Evolutionary conservation across 2,329 filamentous ascomycete species (phyloP), one percentile per base, ranked within the genome.

Genomic region (Cercospora canescens): DNA sequence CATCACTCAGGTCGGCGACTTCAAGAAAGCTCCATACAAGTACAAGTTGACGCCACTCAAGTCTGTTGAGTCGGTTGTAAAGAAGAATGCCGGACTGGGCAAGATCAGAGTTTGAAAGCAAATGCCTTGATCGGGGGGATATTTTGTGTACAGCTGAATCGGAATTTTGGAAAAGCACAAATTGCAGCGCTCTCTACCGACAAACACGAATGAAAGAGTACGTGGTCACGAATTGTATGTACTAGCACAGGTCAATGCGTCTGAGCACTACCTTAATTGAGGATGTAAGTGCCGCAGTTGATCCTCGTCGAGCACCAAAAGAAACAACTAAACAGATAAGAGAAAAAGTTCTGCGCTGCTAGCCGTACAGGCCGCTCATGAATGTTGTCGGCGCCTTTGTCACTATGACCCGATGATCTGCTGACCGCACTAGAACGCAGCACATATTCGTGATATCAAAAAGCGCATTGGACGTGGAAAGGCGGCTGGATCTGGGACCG

Each of bases 1-100:
- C 63, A 85, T 86, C 34, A 86, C 84, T 0, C 81, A 80, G 69
- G 78, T 81, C 5, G 85, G 84, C 2, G 78, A 79, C 60, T 85
- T 86, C 65, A 81, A 79, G 4, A 78, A 79, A 71, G 83, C 81
- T 3, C 81, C 80, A 9, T 86, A 86, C 72, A 76, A 77, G 65
- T 86, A 80, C 74, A 81, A 79, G 64, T 76, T 85, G 24, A 86
- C 84, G 4, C 59, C 60, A 9, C 48, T 67, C 21, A 48, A 63
- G 24, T 7, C 37, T n/a, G 58, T 69, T 1, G 62, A 63, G 52
- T 34, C 28, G 21, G 35, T 48, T 12, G 65, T 67, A 30, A 60
- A 60, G 21, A 60, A 52, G 52, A 58, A 61, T 45, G 65, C 60
- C 28, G 65, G 65, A 1, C 28, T 67, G 21, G 67, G 67, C 24